Base-by-base conservation (phyloP, 1,139 yeast genomes). In the Spathaspora sp. region DNA sequence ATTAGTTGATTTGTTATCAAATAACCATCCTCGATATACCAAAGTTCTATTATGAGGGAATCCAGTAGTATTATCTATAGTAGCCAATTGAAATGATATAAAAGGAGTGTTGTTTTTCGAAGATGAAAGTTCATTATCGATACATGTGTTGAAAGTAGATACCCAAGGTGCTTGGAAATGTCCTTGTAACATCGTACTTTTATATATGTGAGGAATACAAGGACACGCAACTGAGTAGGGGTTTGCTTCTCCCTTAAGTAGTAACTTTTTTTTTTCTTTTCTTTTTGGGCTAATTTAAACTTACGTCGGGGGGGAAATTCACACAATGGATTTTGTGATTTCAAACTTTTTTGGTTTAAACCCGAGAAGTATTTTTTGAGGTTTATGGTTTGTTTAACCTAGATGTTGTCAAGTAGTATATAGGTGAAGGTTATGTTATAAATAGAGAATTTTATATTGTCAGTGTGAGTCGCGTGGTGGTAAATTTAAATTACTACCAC, bases 11-110 rank as follows among this genome's bases (percentile, higher is more conserved):
- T 76, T 78, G 58, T 87, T 88, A 58, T 81, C 74, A 58, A 88
- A 89, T 41, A 89, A 66, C 67, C 87, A 89, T 11, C 91, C 95
- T 45, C 96, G 75, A 56, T 73, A 81, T 11, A 87, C 81, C 52
- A 89, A 80, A 0, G 95, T 85, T 54, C 96, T 69, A 44, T 78
- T 85, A 54, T 68, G 77, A 13, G 88, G 96, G 58, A 67, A 70
- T n/a, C 81, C 82, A 10, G 56, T 36, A 34, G 67, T 62, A 8
- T 56, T 42, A 53, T 83, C 87, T 38, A 85, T 80, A 11, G 93
- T 86, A 44, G 89, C 82, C 44, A 88, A 77, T 53, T 86, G 85
- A 56, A 87, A 85, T 2, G 85, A 66, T 42, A 76, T 71, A 53
- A 83, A 84, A 7, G 76, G 77, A 63, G 67, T 67, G 29, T 54